Conservation (phyloP, 352 stramenopile species). For the Globisporangium uncinulatum region DNA sequence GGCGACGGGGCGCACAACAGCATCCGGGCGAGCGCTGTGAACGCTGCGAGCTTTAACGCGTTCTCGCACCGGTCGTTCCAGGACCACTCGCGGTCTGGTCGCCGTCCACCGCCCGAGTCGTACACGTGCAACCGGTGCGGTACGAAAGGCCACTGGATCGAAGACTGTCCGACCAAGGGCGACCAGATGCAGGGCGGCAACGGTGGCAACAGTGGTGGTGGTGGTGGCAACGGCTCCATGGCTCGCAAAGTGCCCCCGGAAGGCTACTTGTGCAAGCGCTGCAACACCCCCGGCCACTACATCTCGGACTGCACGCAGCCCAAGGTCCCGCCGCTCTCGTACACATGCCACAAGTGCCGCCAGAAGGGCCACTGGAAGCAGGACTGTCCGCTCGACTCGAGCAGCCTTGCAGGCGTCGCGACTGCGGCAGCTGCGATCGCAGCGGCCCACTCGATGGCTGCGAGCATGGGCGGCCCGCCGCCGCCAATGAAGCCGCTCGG, state of each 20-base stretch:
- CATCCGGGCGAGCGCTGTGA: conserved; percentile 65
- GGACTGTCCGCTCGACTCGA: conserved; percentile 75
- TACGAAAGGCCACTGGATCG: conserved; percentile 84
- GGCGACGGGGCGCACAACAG: conserved; percentile 34
- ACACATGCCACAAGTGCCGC: conserved; percentile 84
- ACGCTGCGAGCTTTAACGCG: conserved; percentile 66
- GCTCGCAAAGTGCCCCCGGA: conserved; percentile 51
- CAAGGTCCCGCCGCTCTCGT: conserved; percentile 74
- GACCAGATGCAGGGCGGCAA: conserved; percentile 31
- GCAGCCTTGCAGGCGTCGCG: conserved; percentile 38
- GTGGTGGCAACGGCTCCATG: conserved; percentile 1
- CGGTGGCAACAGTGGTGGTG: background rate
- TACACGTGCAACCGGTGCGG: conserved; percentile 87
- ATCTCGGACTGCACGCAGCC: conserved; percentile 83
- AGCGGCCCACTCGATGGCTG: conserved; percentile 15
- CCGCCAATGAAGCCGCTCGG: conserved; percentile 2
- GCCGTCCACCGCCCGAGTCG: conserved; percentile 67
- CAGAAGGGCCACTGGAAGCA: conserved; percentile 89
- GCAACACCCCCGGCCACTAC: conserved; percentile 80
- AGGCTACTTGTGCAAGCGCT: conserved; percentile 84
- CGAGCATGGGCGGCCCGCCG: conserved; percentile 3
- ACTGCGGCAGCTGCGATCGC: conserved; percentile 34
- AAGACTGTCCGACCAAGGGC: conserved; percentile 79
- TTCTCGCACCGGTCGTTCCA: conserved; percentile 34
- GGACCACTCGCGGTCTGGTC: conserved; percentile 7